These are phyloP conservation scores for Tephrocybe rancida DNA, from an alignment of 768 basidiomycete species.

Conservation along the genomic window DNA sequence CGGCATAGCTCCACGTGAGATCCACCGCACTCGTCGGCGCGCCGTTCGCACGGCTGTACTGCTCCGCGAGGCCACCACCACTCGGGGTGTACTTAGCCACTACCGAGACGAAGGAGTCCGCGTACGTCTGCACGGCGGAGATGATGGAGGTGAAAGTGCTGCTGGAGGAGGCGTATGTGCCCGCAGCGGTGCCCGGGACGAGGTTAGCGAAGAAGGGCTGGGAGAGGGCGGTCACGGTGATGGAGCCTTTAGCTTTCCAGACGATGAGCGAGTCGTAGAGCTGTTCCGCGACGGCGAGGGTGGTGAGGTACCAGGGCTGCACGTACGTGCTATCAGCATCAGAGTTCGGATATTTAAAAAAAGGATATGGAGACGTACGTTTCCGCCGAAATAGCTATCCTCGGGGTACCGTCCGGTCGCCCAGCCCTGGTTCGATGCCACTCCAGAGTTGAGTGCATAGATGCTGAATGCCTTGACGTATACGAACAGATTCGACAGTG, in stretches of 20 bases:
- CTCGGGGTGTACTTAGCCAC: slow-evolving; percentile 66
- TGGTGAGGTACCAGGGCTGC: slow-evolving; percentile 80
- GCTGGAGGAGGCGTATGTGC: slow-evolving; percentile 52
- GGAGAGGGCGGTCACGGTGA: slow-evolving; percentile 60
- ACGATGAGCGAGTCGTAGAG: slow-evolving; percentile 72
- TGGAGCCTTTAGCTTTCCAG: slow-evolving; percentile 53
- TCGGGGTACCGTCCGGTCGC: slow-evolving; percentile 80
- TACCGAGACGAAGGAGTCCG: slow-evolving; percentile 65
- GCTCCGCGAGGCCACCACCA: slow-evolving; percentile 63
- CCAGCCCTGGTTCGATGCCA: slow-evolving; percentile 54
- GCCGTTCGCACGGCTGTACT: slow-evolving; percentile 55
- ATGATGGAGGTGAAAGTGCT: slow-evolving; percentile 52
- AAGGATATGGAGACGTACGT: slow-evolving; percentile 47
- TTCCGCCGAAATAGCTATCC: slow-evolving; percentile 71
- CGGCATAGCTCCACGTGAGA: slow-evolving; percentile 79
- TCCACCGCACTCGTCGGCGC: slow-evolving; percentile 60
- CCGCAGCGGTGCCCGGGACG: slow-evolving; percentile 44
- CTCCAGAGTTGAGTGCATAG: slow-evolving; percentile 64
- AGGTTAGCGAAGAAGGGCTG: slow-evolving; percentile 74
- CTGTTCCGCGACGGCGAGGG: slow-evolving; percentile 73
- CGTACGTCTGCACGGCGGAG: slow-evolving; percentile 51
- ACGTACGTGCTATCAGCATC: not conserved
- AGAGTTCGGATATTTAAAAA: slow-evolving; percentile 17
- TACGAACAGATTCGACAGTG: slow-evolving; percentile 64
- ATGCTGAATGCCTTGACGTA: slow-evolving; percentile 76